Evolutionary conservation across 441 rosid genomes (phyloP), one percentile per base, ranked within the genome.

Genomic region (Pelargonium australe): DNA sequence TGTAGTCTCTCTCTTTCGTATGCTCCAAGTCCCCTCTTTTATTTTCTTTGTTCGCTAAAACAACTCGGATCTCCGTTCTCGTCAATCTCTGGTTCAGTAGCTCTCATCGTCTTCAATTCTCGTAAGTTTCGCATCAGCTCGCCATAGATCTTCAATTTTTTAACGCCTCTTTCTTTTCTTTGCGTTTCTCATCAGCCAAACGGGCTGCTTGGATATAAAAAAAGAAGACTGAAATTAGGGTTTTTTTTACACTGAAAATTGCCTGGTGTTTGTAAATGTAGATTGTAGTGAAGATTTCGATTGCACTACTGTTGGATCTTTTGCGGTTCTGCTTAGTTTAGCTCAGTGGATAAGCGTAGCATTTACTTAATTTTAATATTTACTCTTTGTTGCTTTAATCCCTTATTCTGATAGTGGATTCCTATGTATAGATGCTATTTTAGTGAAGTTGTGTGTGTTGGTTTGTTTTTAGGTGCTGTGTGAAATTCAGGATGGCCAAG

Each of bases 401-500:
- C 58, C 19, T 51, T 13, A 51, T 51, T 51, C 19, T 51, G 14
- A 51, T 51, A 13, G 58, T 51, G 14, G 58, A 51, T 51, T 51
- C 19, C 17, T n/a, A 14, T n/a, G n/a, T n/a, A 13, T 51, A 5
- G 58, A 14, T 51, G 6, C 58, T 10, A 2, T 17, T 0, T 3
- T 51, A 12, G 31, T 58, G 63, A 31, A 72, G 71, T 51, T 67
- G 40, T 3, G 40, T 3, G 45, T 45, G 64, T 5, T 51, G 58
- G 58, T 51, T n/a, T 51, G 13, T 51, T 51, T 51, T 5, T 51
- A 51, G 58, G 17, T n/a, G 14, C 8, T 47, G 37, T 70, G 31
- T 43, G 11, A 40, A 66, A 65, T 61, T 57, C 4, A 68, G 37
- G 65, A 88, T 88, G 95, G 65, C 88, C 63, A 79, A 75, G 37